Evolutionary conservation across 352 stramenopile species (phyloP).

Genomic region (Phytophthora gonapodyides): DNA sequence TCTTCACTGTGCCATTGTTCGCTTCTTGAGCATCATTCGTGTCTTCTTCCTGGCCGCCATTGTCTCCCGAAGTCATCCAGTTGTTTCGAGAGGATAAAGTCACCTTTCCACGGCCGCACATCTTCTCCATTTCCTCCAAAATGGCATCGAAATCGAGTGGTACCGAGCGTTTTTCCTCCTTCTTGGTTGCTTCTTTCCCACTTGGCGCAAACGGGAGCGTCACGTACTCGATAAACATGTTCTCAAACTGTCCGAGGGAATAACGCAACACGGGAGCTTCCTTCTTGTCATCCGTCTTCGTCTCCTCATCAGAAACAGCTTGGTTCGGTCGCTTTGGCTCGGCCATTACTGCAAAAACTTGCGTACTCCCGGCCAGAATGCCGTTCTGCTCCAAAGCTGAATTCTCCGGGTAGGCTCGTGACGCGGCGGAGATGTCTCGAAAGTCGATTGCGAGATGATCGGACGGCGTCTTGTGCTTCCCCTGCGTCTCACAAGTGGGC

Average conservation of each 20-base stretch:
- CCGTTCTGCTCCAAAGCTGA: slow-evolving; percentile 53
- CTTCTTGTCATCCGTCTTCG: not conserved
- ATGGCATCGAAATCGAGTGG: slow-evolving; percentile 54
- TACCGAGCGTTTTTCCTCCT: not conserved
- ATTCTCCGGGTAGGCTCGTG: slow-evolving; percentile 47
- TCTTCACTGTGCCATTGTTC: not conserved
- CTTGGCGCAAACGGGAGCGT: slow-evolving; percentile 39
- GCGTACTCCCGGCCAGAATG: slow-evolving; percentile 42
- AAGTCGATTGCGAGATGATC: slow-evolving; percentile 65
- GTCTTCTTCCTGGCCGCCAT: not conserved
- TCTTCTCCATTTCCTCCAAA: slow-evolving; percentile 58
- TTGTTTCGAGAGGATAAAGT: slow-evolving; percentile 39
- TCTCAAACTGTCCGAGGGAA: slow-evolving; percentile 22
- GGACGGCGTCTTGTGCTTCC: slow-evolving; percentile 42
- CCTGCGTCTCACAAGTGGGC: slow-evolving; percentile 51
- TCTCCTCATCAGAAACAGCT: slow-evolving; percentile 5
- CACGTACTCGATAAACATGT: slow-evolving; percentile 56
- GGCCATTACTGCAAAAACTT: slow-evolving; percentile 47
- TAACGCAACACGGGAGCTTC: slow-evolving; percentile 7
- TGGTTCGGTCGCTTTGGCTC: slow-evolving; percentile 13
- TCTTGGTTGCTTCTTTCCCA: slow-evolving; percentile 30
- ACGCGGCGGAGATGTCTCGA: slow-evolving; percentile 45
- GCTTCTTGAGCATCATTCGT: not conserved
- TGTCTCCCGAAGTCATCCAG: slow-evolving; percentile 31
- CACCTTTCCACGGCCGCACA: slow-evolving; percentile 47